Percentiles rank a stretch among this genome's conserved stretches.
Evolutionary conservation across 139 green algal genomes (phyloP).

Genomic region (Picocystis salinarum): DNA sequence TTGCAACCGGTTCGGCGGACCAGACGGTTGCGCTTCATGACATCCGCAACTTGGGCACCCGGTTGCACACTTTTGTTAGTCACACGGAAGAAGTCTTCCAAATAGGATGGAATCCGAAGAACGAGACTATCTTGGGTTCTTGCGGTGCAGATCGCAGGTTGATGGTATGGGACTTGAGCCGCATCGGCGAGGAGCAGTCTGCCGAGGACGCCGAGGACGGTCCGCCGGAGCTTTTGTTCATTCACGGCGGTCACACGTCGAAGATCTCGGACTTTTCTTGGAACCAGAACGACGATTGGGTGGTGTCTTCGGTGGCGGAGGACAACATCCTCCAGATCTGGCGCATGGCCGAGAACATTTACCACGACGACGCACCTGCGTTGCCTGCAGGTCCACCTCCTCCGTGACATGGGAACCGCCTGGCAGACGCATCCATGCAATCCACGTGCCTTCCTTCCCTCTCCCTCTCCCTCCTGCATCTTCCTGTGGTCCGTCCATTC

Average conservation of each 20-base stretch:
- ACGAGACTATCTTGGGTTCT: conserved; percentile 85
- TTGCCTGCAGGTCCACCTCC: no score
- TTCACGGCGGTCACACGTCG: conserved; percentile 31
- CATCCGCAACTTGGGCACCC: conserved; percentile 65
- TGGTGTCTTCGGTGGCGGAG: conserved; percentile 84
- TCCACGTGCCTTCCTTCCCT: no score
- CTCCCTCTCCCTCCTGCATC: no score
- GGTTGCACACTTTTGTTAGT: conserved; percentile 68
- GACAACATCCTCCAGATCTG: conserved; percentile 98
- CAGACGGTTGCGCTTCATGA: conserved; percentile 84
- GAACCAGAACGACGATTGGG: conserved; percentile 80
- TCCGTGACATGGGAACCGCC: no score
- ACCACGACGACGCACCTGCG: conserved; percentile 45
- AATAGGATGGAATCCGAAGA: conserved; percentile 82
- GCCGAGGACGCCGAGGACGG: conserved; percentile 85
- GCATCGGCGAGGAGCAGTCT: conserved; percentile 81
- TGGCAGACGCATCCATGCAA: no score
- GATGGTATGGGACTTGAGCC: conserved; percentile 93
- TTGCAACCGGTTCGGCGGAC: conserved; percentile 88
- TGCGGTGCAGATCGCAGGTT: conserved; percentile 84
- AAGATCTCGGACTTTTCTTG: conserved; percentile 80
- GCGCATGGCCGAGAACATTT: conserved; percentile 89
- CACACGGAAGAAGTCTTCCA: conserved; percentile 85
- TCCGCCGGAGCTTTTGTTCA: conserved; percentile 54
- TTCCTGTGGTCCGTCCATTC: no score